Conservation (phyloP, 306 rosid genomes). For the Rubus parviflorus region DNA sequence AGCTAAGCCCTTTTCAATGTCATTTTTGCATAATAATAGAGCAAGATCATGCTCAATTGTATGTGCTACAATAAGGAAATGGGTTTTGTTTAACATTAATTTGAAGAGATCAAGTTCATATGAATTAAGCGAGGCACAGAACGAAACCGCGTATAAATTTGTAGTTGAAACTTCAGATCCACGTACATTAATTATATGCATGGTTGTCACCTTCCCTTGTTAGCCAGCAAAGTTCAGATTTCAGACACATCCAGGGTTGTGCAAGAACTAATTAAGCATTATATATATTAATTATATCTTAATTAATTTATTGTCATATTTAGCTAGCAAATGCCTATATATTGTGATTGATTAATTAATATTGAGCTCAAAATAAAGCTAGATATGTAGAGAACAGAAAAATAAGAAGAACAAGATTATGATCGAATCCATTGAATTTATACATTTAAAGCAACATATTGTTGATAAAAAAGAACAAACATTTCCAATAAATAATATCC, state of each 20-base stretch:
- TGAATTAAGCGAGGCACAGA: no score
- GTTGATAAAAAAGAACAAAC: not conserved
- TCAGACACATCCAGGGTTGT: not conserved
- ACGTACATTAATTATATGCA: not conserved
- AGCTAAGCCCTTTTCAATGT: not conserved
- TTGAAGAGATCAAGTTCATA: not conserved
- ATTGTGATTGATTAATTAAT: no score
- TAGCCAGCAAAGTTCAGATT: not conserved
- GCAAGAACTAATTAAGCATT: not conserved
- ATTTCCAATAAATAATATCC: not conserved
- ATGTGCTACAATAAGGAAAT: not conserved
- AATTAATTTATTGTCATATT: not conserved
- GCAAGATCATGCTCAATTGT: not conserved
- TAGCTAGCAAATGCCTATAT: no score
- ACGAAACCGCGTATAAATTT: not conserved
- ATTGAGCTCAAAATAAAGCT: not conserved
- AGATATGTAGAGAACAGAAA: not conserved
- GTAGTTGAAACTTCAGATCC: not conserved
- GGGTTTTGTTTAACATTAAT: not conserved
- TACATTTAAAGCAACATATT: slow-evolving; percentile 3
- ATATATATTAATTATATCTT: not conserved
- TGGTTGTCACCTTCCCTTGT: no score
- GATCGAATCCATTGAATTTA: slow-evolving; percentile 2
- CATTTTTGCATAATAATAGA: not conserved
- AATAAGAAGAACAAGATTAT: not conserved